Percentiles rank a stretch among this genome's conserved stretches.
Conservation (phyloP, 2,329 filamentous ascomycete genomes). For the Metarhizium brunneum region DNA sequence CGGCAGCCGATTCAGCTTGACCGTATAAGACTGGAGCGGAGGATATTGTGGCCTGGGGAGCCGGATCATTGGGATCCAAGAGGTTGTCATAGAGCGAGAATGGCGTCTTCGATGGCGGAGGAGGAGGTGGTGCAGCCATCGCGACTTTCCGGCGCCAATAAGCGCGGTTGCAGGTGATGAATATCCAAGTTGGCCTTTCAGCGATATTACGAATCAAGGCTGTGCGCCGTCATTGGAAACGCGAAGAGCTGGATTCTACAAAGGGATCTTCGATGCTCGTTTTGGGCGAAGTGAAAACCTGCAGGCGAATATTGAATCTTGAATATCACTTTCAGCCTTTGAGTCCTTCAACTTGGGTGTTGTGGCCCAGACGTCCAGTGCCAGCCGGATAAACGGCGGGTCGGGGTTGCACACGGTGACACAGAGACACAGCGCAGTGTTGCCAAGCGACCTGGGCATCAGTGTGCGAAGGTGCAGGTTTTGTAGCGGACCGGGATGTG, state of each 20-base stretch:
- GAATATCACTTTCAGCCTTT: too few species aligned
- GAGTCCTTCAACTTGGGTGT: too few species aligned
- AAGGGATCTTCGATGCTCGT: neutral
- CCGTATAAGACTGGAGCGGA: slow-evolving; percentile 67
- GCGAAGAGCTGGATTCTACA: too few species aligned
- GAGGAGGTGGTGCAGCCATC: slow-evolving; percentile 23
- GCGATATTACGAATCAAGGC: too few species aligned
- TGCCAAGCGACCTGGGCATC: too few species aligned
- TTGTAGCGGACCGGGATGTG: too few species aligned
- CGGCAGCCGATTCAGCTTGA: slow-evolving; percentile 35
- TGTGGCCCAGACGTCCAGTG: neutral
- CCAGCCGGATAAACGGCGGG: too few species aligned
- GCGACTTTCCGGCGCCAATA: slow-evolving; percentile 7
- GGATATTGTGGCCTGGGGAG: slow-evolving; percentile 57
- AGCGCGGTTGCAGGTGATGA: neutral
- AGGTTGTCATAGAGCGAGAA: slow-evolving; percentile 81
- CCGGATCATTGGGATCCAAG: slow-evolving; percentile 49
- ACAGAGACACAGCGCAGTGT: too few species aligned
- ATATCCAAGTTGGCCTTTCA: neutral
- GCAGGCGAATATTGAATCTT: too few species aligned
- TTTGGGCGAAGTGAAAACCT: neutral
- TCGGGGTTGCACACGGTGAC: too few species aligned
- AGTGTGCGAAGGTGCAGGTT: too few species aligned
- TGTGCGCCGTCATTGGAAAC: too few species aligned
- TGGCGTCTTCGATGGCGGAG: slow-evolving; percentile 34